Percentiles rank a stretch among this genome's conserved stretches.
phyloP scores from a whole-genome alignment of 257 asterid genomes.

The Linderniella brevidens region DNA sequence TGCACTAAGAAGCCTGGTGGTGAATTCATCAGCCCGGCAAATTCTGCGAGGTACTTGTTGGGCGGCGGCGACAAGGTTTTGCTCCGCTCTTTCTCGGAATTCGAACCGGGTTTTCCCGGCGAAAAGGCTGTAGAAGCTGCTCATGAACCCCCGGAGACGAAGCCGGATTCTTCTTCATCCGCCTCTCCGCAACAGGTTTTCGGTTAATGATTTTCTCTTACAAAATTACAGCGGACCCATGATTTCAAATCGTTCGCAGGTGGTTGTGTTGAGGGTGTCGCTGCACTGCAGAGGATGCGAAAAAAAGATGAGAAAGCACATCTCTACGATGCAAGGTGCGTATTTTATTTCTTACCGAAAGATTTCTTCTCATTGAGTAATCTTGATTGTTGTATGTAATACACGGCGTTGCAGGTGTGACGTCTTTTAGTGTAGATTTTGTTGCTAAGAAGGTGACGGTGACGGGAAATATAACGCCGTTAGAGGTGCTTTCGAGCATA shows the following conservation, averaged over 20 bases:
- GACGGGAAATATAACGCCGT: constrained; percentile 49
- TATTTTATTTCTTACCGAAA: background rate
- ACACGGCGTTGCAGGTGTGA: constrained; percentile 41
- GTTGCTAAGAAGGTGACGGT: constrained; percentile 67
- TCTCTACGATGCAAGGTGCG: constrained; percentile 75
- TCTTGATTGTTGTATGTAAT: too few species aligned
- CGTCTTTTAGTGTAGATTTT: constrained; percentile 67
- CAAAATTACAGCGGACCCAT: background rate
- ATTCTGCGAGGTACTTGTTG: constrained; percentile 53
- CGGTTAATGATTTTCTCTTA: too few species aligned
- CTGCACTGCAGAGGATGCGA: constrained; percentile 90
- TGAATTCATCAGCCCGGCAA: constrained; percentile 62
- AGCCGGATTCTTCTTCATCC: too few species aligned
- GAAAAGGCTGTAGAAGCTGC: too few species aligned
- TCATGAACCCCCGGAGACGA: too few species aligned
- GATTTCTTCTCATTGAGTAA: too few species aligned
- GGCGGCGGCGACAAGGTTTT: constrained; percentile 20
- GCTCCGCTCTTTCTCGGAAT: constrained; percentile 19
- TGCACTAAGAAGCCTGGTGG: constrained; percentile 31
- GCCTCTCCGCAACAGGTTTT: too few species aligned
- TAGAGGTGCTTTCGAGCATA: constrained; percentile 58
- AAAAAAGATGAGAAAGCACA: constrained; percentile 67
- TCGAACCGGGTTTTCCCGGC: constrained; percentile 11
- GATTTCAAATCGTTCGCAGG: constrained; percentile 24
- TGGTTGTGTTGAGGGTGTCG: constrained; percentile 70